Evolutionary conservation across 805 yeast species (phyloP), one percentile per base, ranked within the genome.

Genomic region (Myxozyma mucilagina): DNA sequence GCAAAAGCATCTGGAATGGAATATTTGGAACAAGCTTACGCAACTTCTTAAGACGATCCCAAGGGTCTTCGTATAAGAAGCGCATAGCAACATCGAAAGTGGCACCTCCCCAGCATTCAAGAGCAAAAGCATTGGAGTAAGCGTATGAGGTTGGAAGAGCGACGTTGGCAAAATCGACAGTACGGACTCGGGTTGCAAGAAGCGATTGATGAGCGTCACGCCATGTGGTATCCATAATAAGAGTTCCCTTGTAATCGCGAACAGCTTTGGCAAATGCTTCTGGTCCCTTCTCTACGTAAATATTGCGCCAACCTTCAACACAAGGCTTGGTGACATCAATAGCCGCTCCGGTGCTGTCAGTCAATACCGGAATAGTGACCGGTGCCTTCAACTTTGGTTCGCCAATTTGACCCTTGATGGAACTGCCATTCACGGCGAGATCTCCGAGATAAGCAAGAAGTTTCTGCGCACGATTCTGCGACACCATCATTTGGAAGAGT

Each of bases 81-180:
- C 99, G 86, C 98, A 94, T 92, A 57, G 97, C 88, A 57, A 94
- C 99, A 73, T 94, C 99, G 71, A 94, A 94, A 41, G 99, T 94
- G 58, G 99, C 99, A 78, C 99, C 99, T 79, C 99, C 99, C 99
- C 99, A 94, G 81, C 99, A 94, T 79, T 94, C 99, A 57, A 94
- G 80, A 18, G 99, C 94, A 75, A 91, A 94, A 3, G 96, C 96
- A 66, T 93, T 92, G 67, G 87, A 77, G 69, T 91, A 78, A 24
- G 97, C 98, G 72, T 88, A 87, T 2, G 97, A 89, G 36, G 99
- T 94, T 59, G 96, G 84, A 62, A 91, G 92, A 29, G 99, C 99
- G 79, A 94, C 90, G 69, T 91, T 88, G 56, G 87, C 79, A 72
- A 94, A 79, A 76, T 94, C 99, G 69, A 89, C 83, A 29, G 99